Conservation (phyloP, 129 eudicot species). For the Escallonia herrerae region DNA sequence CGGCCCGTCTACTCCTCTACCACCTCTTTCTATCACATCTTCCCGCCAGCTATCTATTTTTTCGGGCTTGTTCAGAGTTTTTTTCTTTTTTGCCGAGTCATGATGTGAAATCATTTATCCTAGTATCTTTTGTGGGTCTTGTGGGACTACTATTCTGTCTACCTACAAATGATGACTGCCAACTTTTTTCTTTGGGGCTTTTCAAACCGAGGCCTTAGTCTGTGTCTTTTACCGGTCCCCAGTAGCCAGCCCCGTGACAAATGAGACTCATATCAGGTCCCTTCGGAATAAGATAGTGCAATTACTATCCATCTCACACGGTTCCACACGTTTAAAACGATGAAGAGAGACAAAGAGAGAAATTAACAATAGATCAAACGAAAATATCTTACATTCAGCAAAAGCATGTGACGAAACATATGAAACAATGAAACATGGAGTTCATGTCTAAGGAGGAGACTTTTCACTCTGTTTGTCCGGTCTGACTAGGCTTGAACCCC, state of each 20-base stretch:
- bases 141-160: no score
- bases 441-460: constrained; percentile 1
- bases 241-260: not conserved
- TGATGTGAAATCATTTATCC: no score
- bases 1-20: no score
- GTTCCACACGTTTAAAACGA: not conserved
- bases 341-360: not conserved
- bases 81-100: no score
- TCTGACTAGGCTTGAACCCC: not conserved
- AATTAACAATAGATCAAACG: not conserved
- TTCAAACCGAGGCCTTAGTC: not conserved
- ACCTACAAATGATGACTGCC: no score
- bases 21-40: no score
- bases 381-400: not conserved
- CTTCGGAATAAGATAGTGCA: not conserved
- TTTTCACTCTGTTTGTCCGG: constrained; percentile 3
- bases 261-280: not conserved
- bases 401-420: not conserved
- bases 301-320: not conserved
- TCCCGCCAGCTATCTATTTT: no score
- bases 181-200: no score
- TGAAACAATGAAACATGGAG: constrained; percentile 13
- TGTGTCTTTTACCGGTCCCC: not conserved
- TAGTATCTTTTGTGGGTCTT: no score
- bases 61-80: no score